Evolutionary conservation across 2,329 filamentous ascomycete genomes (phyloP).

Genomic region (Sordariomycetes sp.): DNA sequence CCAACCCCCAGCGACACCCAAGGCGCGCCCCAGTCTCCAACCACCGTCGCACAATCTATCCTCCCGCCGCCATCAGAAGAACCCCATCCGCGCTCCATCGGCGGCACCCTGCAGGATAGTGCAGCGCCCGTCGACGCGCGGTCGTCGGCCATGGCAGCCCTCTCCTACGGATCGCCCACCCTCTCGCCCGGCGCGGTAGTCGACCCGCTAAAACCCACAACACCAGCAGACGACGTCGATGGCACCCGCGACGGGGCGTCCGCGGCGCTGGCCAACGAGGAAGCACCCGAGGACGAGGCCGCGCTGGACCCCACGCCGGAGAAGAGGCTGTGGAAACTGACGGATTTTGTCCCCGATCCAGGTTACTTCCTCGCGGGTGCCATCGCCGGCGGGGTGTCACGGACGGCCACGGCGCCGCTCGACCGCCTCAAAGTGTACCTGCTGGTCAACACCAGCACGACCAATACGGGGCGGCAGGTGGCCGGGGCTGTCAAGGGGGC

Average conservation of each 20-base stretch:
- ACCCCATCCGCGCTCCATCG: neutral
- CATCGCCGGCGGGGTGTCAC: slow-evolving; percentile 85
- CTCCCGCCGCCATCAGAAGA: neutral
- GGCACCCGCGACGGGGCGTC: neutral
- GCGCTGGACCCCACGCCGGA: slow-evolving; percentile 21
- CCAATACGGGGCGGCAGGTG: slow-evolving; percentile 35
- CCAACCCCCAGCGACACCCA: neutral
- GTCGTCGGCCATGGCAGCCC: neutral
- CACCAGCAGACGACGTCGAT: neutral
- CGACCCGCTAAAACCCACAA: neutral
- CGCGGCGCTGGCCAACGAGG: slow-evolving; percentile 8
- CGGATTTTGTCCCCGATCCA: slow-evolving; percentile 69
- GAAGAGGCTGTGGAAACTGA: slow-evolving; percentile 32
- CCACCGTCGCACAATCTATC: neutral
- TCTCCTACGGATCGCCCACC: neutral
- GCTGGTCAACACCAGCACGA: slow-evolving; percentile 68
- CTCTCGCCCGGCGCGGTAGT: neutral
- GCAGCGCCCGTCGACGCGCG: neutral
- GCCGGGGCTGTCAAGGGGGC: slow-evolving; percentile 61
- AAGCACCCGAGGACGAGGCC: slow-evolving; percentile 12
- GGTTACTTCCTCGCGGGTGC: slow-evolving; percentile 97
- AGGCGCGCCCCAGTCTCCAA: neutral
- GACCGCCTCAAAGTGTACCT: slow-evolving; percentile 96
- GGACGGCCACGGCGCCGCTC: slow-evolving; percentile 89
- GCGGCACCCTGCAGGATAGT: neutral